Base-by-base conservation (phyloP, 2,329 filamentous ascomycete species). In the Orbilia blumenaviensis region DNA sequence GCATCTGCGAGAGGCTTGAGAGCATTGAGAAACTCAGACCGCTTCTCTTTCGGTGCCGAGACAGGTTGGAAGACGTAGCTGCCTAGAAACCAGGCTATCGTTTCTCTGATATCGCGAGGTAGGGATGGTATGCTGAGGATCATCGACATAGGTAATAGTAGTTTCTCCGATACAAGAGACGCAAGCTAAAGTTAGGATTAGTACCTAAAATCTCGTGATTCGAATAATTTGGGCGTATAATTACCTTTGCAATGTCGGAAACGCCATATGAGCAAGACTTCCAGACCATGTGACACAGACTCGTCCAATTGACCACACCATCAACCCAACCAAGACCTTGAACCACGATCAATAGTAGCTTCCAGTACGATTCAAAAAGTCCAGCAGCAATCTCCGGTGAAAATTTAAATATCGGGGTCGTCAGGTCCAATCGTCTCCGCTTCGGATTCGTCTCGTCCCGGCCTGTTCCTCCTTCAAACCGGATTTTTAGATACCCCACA, bases 221-320 rank as follows among this genome's bases (percentile, higher is more conserved):
- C 0, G 12, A 34, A 16, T 3, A 6, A 1, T 36, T 25, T 25
- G 21, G 16, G 2, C 9, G 27, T 32, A 34, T 14, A 16, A 12
- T 32, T 52, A 75, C 71, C 56, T 68, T 68, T 6, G 10, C 23
- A 12, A 29, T 18, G 42, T 68, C 63, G 12, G 71, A 75, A 36
- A 75, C 48, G 2, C 71, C 71, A 44, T 75, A 67, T 5, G 62
- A 63, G 25, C 56, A 63, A 1, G 63, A 67, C 63, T 75, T 75
- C 71, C 71, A 75, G 5, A 75, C 58, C 46, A 68, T 38, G 23
- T 68, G 63, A 29, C 71, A 75, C 16, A 60, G 42, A 60, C 14
- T 21, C 29, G 71, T 68, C 71, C 71, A 75, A 27, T 36, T 41
- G 18, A 66, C 36, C 3, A 25, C 41, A 12, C 46, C 50, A 12